Evolutionary conservation across 2,329 filamentous ascomycete species (phyloP), one percentile per base, ranked within the genome.

Genomic region (Exophiala spinifera): DNA sequence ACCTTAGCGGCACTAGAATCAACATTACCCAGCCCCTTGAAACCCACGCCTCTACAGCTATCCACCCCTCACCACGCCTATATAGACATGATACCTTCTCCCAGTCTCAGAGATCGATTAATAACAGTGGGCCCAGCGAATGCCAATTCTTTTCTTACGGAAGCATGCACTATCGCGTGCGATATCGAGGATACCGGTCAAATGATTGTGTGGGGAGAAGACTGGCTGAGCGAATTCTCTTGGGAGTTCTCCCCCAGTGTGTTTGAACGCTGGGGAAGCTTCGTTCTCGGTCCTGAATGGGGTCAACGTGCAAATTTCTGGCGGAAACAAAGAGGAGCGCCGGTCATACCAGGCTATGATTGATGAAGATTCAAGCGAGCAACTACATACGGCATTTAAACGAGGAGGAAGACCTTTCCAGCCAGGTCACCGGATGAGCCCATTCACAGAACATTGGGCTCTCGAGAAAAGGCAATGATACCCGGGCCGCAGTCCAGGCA

Each of bases 191-290:
- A 72, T 45, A 60, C 64, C 5, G 70, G 68, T 6, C 72, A 74
- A 49, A 53, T 75, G 49, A 73, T 66, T n/a, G 69, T 74, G 43
- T 75, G 73, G 73, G 72, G 73, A 21, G 70, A 73, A 20, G 70
- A 75, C 57, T 67, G 70, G 37, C 60, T 72, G 4, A 72, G 73
- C 52, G 72, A 74, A 48, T 66, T 72, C 53, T 69, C 69, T 3
- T 75, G 72, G 72, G 72, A 75, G 53, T 70, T 74, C 45, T 74
- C 72, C n/a, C 66, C 67, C 20, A 56, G 61, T 8, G 64, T 73
- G 1, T 61, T 74, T 23, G 69, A 73, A 52, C 65, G 67, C 25
- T 75, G 72, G 72, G 68, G 70, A 13, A 61, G 61, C 0, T 74
- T 71, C 68, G 53, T 75, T 23, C 54, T 75, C 4, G 70, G 70